These are phyloP conservation scores for Naumovozyma baii DNA, from an alignment of 805 yeast genomes.

Conservation along the genomic window DNA sequence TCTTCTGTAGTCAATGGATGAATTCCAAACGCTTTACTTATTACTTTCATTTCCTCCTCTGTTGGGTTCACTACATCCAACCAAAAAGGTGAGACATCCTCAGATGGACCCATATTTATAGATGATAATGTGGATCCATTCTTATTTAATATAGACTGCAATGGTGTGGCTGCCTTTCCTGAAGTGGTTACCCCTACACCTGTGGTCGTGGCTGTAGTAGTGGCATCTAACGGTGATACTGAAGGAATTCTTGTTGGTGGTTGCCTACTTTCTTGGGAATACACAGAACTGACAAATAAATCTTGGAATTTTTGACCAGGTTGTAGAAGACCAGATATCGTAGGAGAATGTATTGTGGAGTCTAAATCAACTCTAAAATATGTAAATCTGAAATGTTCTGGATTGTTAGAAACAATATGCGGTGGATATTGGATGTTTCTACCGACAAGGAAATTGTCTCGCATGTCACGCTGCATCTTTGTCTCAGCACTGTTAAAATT, in stretches of 20 bases:
- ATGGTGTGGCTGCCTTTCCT: background rate
- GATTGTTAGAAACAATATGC: constrained; percentile 36
- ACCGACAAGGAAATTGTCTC: constrained; percentile 24
- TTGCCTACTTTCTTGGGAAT: constrained; percentile 11
- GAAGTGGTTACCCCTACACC: background rate
- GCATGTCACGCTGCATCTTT: constrained; percentile 6
- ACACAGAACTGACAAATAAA: constrained; percentile 44
- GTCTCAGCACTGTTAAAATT: constrained; percentile 9
- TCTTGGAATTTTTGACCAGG: constrained; percentile 53
- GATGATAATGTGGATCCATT: constrained; percentile 9
- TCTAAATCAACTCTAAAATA: constrained; percentile 85
- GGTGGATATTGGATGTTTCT: constrained; percentile 35
- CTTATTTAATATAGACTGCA: constrained; percentile 5
- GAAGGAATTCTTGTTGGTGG: constrained; percentile 4
- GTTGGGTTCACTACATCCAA: constrained; percentile 86
- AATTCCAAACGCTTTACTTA: constrained; percentile 84
- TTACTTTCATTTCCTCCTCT: constrained; percentile 90
- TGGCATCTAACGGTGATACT: constrained; percentile 4
- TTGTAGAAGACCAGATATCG: constrained; percentile 69
- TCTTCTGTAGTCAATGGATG: constrained; percentile 97
- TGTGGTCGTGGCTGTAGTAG: background rate
- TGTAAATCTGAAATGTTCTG: constrained; percentile 67
- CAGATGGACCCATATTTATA: constrained; percentile 5
- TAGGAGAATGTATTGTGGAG: constrained; percentile 84
- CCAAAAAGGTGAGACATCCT: constrained; percentile 72